A percentile compares a stretch with the other conserved stretches of the same genome.
Conservation (phyloP, 139 green algal genomes). For the Chlorella sorokiniana region DNA sequence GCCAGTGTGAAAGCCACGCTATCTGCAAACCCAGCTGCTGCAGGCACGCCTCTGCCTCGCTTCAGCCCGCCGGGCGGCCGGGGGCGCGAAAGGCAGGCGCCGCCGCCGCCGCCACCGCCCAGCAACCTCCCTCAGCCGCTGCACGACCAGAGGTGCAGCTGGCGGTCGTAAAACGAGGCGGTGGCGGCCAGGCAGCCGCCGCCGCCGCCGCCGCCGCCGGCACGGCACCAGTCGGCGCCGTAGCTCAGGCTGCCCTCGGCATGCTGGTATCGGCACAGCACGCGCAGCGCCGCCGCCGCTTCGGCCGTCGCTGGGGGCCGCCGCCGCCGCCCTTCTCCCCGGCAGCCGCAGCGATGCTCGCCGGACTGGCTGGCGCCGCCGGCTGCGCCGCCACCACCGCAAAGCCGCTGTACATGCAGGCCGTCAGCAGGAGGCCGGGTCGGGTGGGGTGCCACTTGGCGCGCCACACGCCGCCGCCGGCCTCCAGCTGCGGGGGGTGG, state of each 20-base stretch:
- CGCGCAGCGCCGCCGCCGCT: not conserved
- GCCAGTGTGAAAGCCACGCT: too few relatives aligned
- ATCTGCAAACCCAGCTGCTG: too few relatives aligned
- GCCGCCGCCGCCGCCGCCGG: not conserved
- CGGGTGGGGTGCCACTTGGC: slow-evolving; percentile 76
- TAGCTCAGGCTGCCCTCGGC: slow-evolving; percentile 52
- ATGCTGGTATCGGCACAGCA: slow-evolving; percentile 39
- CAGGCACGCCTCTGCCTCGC: too few relatives aligned
- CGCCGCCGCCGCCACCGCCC: too few relatives aligned
- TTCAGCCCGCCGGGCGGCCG: too few relatives aligned
- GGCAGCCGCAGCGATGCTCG: not conserved
- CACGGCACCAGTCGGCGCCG: slow-evolving; percentile 50
- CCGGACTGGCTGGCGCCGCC: not conserved
- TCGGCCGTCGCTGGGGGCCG: not conserved
- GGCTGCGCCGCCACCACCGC: slow-evolving; percentile 15
- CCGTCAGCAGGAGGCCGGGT: slow-evolving; percentile 63
- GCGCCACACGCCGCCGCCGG: slow-evolving; percentile 86
- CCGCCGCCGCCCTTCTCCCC: not conserved
- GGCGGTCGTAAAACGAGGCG: slow-evolving; percentile 57
- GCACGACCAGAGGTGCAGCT: slow-evolving; percentile 62
- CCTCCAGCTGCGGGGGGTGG: slow-evolving; percentile 46
- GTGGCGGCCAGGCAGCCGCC: slow-evolving; percentile 34
- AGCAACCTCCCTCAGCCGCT: too few relatives aligned
- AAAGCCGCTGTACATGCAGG: slow-evolving; percentile 90
- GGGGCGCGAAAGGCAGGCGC: too few relatives aligned